These are phyloP conservation scores for Ganoderma meredithae DNA, from an alignment of 1,284 basidiomycete genomes.

Conservation along the genomic window DNA sequence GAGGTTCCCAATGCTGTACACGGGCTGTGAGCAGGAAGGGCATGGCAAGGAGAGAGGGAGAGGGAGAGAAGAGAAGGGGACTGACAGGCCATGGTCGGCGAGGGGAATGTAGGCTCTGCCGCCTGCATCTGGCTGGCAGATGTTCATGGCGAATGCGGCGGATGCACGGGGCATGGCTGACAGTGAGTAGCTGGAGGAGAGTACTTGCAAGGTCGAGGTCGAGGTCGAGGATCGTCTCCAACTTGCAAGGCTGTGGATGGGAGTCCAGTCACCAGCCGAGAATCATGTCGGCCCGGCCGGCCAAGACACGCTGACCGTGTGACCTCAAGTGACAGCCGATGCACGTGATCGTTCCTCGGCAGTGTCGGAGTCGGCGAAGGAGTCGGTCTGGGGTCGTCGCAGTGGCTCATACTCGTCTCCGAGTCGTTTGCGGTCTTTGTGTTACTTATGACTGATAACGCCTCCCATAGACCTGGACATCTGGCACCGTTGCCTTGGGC, in stretches of 20 bases:
- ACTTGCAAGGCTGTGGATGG: background rate
- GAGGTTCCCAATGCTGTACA: slow-evolving; percentile 76
- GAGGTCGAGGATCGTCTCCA: background rate
- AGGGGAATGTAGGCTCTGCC: slow-evolving; percentile 36
- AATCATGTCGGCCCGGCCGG: background rate
- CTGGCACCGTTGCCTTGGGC: too few relatives aligned
- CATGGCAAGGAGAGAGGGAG: background rate
- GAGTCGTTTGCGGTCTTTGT: too few relatives aligned
- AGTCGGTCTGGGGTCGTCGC: too few relatives aligned
- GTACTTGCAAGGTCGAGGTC: background rate
- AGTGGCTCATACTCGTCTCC: too few relatives aligned
- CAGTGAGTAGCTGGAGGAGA: background rate
- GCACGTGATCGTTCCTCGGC: slow-evolving; percentile 15
- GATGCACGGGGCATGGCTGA: background rate
- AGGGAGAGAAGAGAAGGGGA: background rate
- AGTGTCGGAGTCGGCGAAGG: too few relatives aligned
- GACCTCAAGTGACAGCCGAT: background rate
- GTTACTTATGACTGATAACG: too few relatives aligned
- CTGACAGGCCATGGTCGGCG: slow-evolving; percentile 40
- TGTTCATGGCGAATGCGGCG: slow-evolving; percentile 23
- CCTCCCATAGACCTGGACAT: too few relatives aligned
- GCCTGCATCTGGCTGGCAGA: slow-evolving; percentile 28
- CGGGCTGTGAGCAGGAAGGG: background rate
- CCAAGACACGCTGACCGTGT: slow-evolving; percentile 14
- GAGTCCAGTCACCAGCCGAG: background rate